These are phyloP conservation scores for Bolboschoenoplectus hybrid DNA, from an alignment of 202 grass and related monocot species.

Conservation along the genomic window DNA sequence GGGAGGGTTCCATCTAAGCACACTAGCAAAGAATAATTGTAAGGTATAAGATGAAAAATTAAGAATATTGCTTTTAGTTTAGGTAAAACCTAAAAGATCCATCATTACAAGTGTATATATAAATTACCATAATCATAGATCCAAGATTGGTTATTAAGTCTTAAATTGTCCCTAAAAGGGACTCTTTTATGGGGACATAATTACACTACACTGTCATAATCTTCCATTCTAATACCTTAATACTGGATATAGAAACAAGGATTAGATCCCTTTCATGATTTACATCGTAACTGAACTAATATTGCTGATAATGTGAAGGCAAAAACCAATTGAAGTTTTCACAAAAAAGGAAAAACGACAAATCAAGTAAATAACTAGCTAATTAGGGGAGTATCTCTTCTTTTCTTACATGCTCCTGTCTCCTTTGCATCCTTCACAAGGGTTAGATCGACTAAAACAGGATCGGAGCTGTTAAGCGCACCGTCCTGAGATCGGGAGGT, in stretches of 20 bases:
- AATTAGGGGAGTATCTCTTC: conserved; percentile 8
- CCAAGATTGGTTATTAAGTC: background rate
- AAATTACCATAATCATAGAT: background rate
- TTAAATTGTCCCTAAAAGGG: background rate
- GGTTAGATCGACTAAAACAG: conserved; percentile 67
- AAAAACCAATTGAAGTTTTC: background rate
- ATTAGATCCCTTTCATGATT: background rate
- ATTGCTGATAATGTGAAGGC: background rate
- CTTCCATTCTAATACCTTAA: background rate
- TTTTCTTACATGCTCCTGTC: conserved; percentile 70
- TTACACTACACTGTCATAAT: background rate
- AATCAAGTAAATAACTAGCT: background rate
- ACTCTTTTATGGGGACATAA: background rate
- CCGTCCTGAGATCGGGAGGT: background rate
- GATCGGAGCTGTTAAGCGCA: conserved; percentile 3
- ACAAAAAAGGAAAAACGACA: background rate
- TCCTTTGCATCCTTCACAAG: conserved; percentile 54
- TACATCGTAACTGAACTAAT: background rate
- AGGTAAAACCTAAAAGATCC: background rate
- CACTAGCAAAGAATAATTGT: conserved; percentile 50
- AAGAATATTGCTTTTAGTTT: background rate
- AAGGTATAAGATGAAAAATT: background rate
- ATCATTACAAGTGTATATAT: background rate
- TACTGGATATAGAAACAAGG: background rate
- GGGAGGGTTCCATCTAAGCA: conserved; percentile 85